Evolutionary conservation across 163 green algal genomes (phyloP).

Genomic region (Prototheca wickerhamii): DNA sequence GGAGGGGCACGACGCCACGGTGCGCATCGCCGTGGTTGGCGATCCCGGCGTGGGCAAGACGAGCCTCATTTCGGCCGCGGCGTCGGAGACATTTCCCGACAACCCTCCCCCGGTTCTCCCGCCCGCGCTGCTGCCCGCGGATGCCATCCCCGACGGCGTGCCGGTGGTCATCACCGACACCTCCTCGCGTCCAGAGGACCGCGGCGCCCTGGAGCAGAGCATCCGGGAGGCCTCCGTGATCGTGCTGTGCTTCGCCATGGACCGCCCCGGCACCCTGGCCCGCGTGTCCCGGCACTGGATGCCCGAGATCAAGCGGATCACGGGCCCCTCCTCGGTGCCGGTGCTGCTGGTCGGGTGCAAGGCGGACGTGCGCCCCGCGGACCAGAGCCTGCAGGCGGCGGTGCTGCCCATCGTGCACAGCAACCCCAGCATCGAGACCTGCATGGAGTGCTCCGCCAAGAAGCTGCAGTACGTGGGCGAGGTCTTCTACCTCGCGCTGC

Average conservation of each 20-base stretch:
- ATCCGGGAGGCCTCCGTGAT: slow-evolving; percentile 62
- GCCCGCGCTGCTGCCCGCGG: slow-evolving; percentile 59
- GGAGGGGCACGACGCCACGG: slow-evolving; percentile 5
- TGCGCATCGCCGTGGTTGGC: slow-evolving; percentile 67
- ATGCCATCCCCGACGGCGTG: slow-evolving; percentile 62
- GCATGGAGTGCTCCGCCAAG: slow-evolving; percentile 62
- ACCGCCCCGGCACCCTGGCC: slow-evolving; percentile 41
- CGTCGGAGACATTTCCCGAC: slow-evolving; percentile 68
- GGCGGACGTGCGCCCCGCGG: slow-evolving; percentile 45
- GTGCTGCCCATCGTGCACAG: slow-evolving; percentile 44
- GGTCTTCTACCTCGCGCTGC: slow-evolving; percentile 81
- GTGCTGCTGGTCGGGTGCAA: slow-evolving; percentile 82
- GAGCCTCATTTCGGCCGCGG: slow-evolving; percentile 64
- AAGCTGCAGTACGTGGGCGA: slow-evolving; percentile 50
- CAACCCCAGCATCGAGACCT: slow-evolving; percentile 58
- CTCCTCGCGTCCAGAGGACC: slow-evolving; percentile 62
- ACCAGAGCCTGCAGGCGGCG: slow-evolving; percentile 41
- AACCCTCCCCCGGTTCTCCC: slow-evolving; percentile 67
- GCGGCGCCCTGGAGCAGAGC: slow-evolving; percentile 49
- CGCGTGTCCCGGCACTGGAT: slow-evolving; percentile 62
- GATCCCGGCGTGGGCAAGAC: slow-evolving; percentile 70
- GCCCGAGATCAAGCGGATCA: slow-evolving; percentile 48
- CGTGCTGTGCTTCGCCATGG: slow-evolving; percentile 61
- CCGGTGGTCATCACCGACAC: slow-evolving; percentile 80
- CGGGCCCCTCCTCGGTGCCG: slow-evolving; percentile 41